phyloP scores from a whole-genome alignment of 139 green algal species.

The Tetradesmus lagerheimii region DNA sequence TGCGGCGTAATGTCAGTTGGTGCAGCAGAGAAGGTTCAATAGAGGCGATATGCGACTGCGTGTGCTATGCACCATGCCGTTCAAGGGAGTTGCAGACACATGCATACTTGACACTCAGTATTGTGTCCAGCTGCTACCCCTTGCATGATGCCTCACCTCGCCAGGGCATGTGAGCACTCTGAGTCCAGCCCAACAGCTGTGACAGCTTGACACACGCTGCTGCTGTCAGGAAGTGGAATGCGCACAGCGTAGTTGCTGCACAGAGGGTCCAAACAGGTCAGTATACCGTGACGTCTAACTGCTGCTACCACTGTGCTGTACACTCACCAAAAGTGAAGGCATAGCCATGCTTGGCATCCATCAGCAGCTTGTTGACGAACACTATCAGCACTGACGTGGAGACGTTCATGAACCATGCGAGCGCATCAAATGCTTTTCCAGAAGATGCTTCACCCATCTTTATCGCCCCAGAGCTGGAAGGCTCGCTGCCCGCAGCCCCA shows the following conservation, averaged over 20 bases:
- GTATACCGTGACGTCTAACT: background rate
- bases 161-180: conserved; percentile 53
- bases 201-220: conserved; percentile 46
- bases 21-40: background rate
- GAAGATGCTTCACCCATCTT: background rate
- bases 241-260: conserved; percentile 70
- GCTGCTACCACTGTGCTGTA: background rate
- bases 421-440: conserved; percentile 35
- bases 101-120: background rate
- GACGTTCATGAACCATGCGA: conserved; percentile 58
- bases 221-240: conserved; percentile 70
- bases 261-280: background rate
- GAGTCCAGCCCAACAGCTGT: conserved; percentile 53
- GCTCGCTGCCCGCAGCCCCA: background rate
- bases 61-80: background rate
- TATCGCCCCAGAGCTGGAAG: background rate
- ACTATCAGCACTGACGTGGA: conserved; percentile 68
- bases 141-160: conserved; percentile 44
- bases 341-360: conserved; percentile 68
- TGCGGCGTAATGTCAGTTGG: background rate
- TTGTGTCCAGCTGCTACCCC: background rate
- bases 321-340: conserved; percentile 70
- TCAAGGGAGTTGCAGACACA: too few relatives aligned
- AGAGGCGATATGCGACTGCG: background rate
- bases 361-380: conserved; percentile 78